Conservation (phyloP, 805 yeast species). For the Cyberlindnera saturnus region DNA sequence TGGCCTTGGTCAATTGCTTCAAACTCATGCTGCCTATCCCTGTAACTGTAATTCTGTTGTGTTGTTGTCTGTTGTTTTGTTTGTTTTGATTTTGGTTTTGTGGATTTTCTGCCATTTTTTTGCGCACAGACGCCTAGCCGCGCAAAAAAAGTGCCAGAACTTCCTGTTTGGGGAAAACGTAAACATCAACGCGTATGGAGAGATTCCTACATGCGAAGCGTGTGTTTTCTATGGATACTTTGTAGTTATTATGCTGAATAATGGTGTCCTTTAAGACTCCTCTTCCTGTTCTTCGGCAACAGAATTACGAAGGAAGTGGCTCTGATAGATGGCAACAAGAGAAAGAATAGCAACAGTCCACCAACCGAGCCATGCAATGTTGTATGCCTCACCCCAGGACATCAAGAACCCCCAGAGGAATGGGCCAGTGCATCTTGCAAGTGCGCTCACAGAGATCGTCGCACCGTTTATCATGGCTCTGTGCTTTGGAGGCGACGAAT, state of each 20-base stretch:
- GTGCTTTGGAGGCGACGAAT: conserved; percentile 46
- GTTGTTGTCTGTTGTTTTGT: conserved; percentile 3
- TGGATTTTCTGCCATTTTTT: not conserved
- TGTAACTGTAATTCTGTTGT: not conserved
- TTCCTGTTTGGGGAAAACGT: conserved; percentile 14
- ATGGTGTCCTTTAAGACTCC: conserved; percentile 25
- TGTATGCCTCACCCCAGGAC: conserved; percentile 29
- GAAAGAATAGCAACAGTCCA: conserved; percentile 25
- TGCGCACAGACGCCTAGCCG: not conserved
- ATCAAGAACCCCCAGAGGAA: conserved; percentile 45
- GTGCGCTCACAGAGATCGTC: conserved; percentile 44
- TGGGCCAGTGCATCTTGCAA: conserved; percentile 55
- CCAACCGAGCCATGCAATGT: conserved; percentile 29
- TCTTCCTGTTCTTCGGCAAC: conserved; percentile 12
- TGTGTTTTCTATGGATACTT: conserved; percentile 14
- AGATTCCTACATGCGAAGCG: too few relatives aligned
- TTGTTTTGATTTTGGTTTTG: conserved; percentile 4
- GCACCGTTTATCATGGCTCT: conserved; percentile 57
- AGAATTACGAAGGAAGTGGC: conserved; percentile 22
- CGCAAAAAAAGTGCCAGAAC: not conserved
- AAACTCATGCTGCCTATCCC: conserved; percentile 24
- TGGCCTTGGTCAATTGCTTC: conserved; percentile 30
- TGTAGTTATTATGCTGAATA: conserved; percentile 11
- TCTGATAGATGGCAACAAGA: conserved; percentile 25
- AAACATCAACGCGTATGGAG: conserved; percentile 11